Evolutionary conservation across 1,284 basidiomycete species (phyloP).

Genomic region (Trametes sp.): DNA sequence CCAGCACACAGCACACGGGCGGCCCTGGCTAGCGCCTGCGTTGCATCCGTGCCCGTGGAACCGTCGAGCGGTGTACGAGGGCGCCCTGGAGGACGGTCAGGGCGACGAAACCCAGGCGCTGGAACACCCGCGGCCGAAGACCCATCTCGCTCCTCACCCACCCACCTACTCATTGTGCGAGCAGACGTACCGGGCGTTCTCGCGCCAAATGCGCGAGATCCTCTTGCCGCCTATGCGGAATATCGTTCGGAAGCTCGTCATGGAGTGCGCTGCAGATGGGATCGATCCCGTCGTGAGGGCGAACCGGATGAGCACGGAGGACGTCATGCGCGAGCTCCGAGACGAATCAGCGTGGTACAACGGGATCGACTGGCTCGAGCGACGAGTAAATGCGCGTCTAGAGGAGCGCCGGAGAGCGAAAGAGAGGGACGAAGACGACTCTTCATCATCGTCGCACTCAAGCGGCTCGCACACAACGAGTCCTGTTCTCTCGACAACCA

Average conservation of each 20-base stretch:
- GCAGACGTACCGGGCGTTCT: slow-evolving; percentile 61
- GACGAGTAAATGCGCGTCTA: slow-evolving; percentile 47
- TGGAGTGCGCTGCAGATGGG: slow-evolving; percentile 59
- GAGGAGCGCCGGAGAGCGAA: slow-evolving; percentile 42
- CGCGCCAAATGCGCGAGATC: slow-evolving; percentile 62
- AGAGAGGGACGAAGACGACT: slow-evolving; percentile 53
- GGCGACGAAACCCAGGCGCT: slow-evolving; percentile 39
- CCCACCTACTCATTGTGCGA: slow-evolving; percentile 66
- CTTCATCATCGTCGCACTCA: slow-evolving; percentile 55
- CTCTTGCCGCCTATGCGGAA: slow-evolving; percentile 71
- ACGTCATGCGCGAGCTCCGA: slow-evolving; percentile 61
- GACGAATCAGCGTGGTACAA: slow-evolving; percentile 72
- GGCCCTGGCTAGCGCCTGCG: slow-evolving; percentile 53
- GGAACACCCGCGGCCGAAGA: slow-evolving; percentile 58
- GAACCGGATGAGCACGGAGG: slow-evolving; percentile 63
- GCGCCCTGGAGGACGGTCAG: slow-evolving; percentile 40
- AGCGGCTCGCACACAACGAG: slow-evolving; percentile 67
- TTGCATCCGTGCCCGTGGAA: slow-evolving; percentile 76
- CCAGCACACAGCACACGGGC: slow-evolving; percentile 48
- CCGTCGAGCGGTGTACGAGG: slow-evolving; percentile 37
- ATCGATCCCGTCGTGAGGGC: slow-evolving; percentile 54
- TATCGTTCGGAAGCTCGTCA: slow-evolving; percentile 66
- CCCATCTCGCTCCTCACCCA: slow-evolving; percentile 54
- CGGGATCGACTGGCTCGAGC: slow-evolving; percentile 69
- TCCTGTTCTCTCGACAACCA: slow-evolving; percentile 76